Evolutionary conservation across 805 yeast genomes (phyloP), one percentile per base, ranked within the genome.

Genomic region (Ogataea pignaliae): DNA sequence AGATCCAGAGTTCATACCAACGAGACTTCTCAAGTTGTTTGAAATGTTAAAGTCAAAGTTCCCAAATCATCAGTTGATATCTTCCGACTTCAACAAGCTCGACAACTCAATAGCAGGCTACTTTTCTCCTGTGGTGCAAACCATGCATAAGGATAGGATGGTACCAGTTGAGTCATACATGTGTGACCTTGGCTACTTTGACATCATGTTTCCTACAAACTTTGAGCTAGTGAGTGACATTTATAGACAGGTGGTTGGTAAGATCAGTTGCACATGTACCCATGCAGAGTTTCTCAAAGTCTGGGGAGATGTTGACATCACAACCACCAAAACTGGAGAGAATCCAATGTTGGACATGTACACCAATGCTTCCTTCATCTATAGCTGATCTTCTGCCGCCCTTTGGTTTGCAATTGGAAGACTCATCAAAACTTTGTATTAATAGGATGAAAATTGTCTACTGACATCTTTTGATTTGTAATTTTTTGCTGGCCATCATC

Each of bases 151-250:
- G 41, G 79, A 82, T 50, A 69, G 72, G 44, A 83, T 85, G 82
- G 74, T 86, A 4, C 81, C 85, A 16, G 77, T 83, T 0, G 72
- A 80, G 33, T 80, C 90, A 0, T 87, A 81, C 60, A 82, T 88
- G 90, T 83, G 78, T n/a, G 74, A 83, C 34, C 95, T 86, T 59
- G 96, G 96, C 0, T 84, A 75, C 56, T 88, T 86, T 59, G 95
- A 88, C 61, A 87, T 88, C 40, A 79, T 86, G 83, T 88, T 88
- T 57, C 87, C 95, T 10, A 88, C 95, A 0, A 85, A 88, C 56
- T 88, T 88, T 61, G 64, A 66, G 8, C 66, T 80, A 9, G 78
- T 81, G 3, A 70, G 76, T 34, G 83, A 81, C 39, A 48, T 87
- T 46, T 88, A 88, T 57, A 67, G 70, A 14, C 75, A 76, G 48